A percentile compares a stretch with the other conserved stretches of the same genome.
Evolutionary conservation across 2,329 filamentous ascomycete species (phyloP).

Genomic region (Arachnopeziza araneosa): DNA sequence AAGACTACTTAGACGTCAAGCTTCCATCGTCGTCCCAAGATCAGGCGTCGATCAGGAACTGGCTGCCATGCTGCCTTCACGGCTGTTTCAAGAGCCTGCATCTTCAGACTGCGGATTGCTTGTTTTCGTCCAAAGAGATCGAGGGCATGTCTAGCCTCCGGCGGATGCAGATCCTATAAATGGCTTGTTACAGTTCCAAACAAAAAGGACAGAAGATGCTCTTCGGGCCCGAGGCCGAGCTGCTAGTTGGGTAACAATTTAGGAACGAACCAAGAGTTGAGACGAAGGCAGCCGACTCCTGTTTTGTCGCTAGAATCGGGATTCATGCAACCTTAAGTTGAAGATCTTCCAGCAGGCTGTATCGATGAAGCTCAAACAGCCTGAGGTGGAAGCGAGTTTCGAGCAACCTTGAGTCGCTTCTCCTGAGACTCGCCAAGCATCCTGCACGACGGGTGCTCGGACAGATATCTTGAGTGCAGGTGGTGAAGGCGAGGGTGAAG

Average conservation of each 20-base stretch:
- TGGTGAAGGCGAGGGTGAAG: neutral
- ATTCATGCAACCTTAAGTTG: slow-evolving; percentile 15
- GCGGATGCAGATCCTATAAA: slow-evolving; percentile 14
- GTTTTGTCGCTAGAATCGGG: slow-evolving; percentile 17
- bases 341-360: slow-evolving; percentile 2
- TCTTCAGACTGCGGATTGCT: slow-evolving; percentile 13
- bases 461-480: slow-evolving; percentile 13
- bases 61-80: slow-evolving; percentile 20
- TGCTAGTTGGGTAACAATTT: slow-evolving; percentile 2
- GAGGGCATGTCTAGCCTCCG: slow-evolving; percentile 2
- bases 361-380: slow-evolving; percentile 29
- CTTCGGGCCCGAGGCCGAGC: neutral
- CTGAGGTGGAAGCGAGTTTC: slow-evolving; percentile 39
- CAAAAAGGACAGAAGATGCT: neutral
- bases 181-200: slow-evolving; percentile 7
- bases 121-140: slow-evolving; percentile 10
- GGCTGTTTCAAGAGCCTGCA: slow-evolving; percentile 13
- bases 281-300: slow-evolving; percentile 18
- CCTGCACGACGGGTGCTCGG: slow-evolving; percentile 14
- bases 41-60: neutral
- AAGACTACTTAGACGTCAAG: neutral
- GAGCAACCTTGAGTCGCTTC: slow-evolving; percentile 19
- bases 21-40: neutral
- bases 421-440: slow-evolving; percentile 27
- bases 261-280: slow-evolving; percentile 16